These are phyloP conservation scores for Suhomyces ambrosiae DNA, from an alignment of 1,139 yeast genomes.

Conservation along the genomic window DNA sequence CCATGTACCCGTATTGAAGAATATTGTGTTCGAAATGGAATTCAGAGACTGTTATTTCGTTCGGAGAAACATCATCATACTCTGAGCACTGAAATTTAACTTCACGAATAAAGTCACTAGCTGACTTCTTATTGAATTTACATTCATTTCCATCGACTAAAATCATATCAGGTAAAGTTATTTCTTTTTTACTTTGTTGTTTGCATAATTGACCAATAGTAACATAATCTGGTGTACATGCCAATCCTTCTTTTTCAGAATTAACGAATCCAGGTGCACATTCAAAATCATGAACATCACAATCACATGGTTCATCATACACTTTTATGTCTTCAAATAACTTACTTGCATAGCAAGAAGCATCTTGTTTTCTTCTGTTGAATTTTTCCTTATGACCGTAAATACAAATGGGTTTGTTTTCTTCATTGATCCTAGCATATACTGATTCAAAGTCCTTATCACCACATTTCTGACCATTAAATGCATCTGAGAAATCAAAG, in stretches of 20 bases:
- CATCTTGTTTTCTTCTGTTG: slow-evolving; percentile 65
- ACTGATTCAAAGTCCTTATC: slow-evolving; percentile 68
- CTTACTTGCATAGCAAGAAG: slow-evolving; percentile 69
- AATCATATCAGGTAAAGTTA: slow-evolving; percentile 36
- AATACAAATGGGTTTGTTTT: slow-evolving; percentile 62
- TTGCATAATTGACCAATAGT: slow-evolving; percentile 32
- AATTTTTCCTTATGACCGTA: slow-evolving; percentile 74
- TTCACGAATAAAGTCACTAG: slow-evolving; percentile 28
- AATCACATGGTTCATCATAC: slow-evolving; percentile 62
- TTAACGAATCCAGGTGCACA: slow-evolving; percentile 62
- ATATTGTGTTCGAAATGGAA: slow-evolving; percentile 47
- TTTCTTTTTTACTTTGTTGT: slow-evolving; percentile 21
- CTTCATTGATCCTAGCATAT: slow-evolving; percentile 54
- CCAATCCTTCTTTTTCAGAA: slow-evolving; percentile 36
- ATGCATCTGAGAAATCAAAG: slow-evolving; percentile 65
- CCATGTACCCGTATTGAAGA: slow-evolving; percentile 58
- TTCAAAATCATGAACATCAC: slow-evolving; percentile 70
- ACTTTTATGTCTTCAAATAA: slow-evolving; percentile 60
- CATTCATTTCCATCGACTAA: slow-evolving; percentile 55
- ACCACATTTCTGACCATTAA: slow-evolving; percentile 52
- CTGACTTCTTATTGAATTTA: slow-evolving; percentile 32
- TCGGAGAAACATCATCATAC: slow-evolving; percentile 28
- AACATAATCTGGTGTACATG: slow-evolving; percentile 57
- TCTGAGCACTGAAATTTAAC: slow-evolving; percentile 36
- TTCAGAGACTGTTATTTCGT: slow-evolving; percentile 22